Evolutionary conservation across 306 rosid genomes (phyloP).

Genomic region (Pterocarpus santalinus): DNA sequence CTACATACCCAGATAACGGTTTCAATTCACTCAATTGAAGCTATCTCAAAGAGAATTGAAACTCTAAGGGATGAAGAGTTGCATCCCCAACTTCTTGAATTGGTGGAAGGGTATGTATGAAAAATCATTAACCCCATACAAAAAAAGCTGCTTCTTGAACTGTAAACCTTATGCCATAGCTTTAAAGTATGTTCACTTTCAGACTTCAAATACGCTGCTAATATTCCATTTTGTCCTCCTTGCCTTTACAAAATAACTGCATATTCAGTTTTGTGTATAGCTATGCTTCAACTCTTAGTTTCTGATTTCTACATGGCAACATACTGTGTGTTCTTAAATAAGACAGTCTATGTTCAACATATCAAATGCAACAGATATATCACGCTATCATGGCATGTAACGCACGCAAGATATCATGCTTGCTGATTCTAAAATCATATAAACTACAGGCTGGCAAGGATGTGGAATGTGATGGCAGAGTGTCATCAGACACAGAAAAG

Average conservation of each 20-base stretch:
- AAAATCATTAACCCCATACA: slow-evolving; percentile 30
- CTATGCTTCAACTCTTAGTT: not conserved
- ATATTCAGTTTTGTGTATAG: not conserved
- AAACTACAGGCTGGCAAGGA: slow-evolving; percentile 74
- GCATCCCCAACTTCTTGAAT: slow-evolving; percentile 87
- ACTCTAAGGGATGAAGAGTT: slow-evolving; percentile 88
- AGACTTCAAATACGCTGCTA: not conserved
- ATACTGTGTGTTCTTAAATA: not conserved
- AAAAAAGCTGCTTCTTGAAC: not conserved
- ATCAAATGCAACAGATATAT: not conserved
- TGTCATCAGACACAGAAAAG: slow-evolving; percentile 81
- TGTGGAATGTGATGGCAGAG: slow-evolving; percentile 98
- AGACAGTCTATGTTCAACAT: not conserved
- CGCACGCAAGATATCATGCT: slow-evolving; percentile 16
- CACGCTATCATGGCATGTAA: slow-evolving; percentile 1
- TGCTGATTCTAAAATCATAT: slow-evolving; percentile 33
- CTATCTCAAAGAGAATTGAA: slow-evolving; percentile 83
- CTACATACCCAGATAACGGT: slow-evolving; percentile 85
- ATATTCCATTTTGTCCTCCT: slow-evolving; percentile 23
- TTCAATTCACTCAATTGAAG: slow-evolving; percentile 92
- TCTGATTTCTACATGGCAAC: slow-evolving; percentile 3
- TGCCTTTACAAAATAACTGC: not conserved
- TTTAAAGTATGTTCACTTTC: slow-evolving; percentile 17
- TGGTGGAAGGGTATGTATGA: slow-evolving; percentile 74
- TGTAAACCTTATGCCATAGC: slow-evolving; percentile 7